A percentile compares a stretch with the other conserved stretches of the same genome.
Evolutionary conservation across 1,284 basidiomycete species (phyloP).

Genomic region (Cutaneotrichosporon sp.): DNA sequence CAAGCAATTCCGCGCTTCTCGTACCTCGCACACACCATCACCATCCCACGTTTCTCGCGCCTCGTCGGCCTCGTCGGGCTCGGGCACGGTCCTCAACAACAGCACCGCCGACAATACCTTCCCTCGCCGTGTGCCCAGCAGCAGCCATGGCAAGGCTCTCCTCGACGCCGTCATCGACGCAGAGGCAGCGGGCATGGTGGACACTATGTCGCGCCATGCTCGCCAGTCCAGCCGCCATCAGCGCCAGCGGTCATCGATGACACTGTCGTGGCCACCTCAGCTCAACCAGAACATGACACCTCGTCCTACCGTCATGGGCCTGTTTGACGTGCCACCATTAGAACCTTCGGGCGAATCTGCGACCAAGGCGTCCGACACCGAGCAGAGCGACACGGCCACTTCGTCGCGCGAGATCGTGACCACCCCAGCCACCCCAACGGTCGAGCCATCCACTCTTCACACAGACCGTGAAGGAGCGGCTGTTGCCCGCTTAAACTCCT

Average conservation of each 20-base stretch:
- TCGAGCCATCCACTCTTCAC: slow-evolving; percentile 13
- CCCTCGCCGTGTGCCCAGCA: slow-evolving; percentile 16
- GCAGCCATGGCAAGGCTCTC: slow-evolving; percentile 12
- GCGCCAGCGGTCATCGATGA: slow-evolving; percentile 23
- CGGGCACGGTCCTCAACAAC: slow-evolving; percentile 7
- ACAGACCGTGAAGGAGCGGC: slow-evolving; percentile 23
- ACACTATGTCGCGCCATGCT: slow-evolving; percentile 12
- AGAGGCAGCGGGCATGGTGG: slow-evolving; percentile 2
- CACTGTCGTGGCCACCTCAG: slow-evolving; percentile 19
- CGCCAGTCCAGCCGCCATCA: slow-evolving; percentile 20
- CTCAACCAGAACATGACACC: slow-evolving; percentile 1
- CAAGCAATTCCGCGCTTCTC: slow-evolving; percentile 43
- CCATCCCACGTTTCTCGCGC: slow-evolving; percentile 21
- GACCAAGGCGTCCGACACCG: slow-evolving; percentile 11
- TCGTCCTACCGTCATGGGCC: slow-evolving; percentile 16
- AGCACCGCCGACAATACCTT: slow-evolving; percentile 11
- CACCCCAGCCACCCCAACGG: slow-evolving; percentile 38
- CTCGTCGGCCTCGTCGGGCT: slow-evolving; percentile 20
- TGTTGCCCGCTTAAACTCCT: slow-evolving; percentile 34
- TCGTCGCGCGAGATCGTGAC: slow-evolving; percentile 34
- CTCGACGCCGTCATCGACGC: neutral
- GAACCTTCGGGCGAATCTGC: slow-evolving; percentile 9
- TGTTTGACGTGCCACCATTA: slow-evolving; percentile 21
- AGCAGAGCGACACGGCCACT: slow-evolving; percentile 11
- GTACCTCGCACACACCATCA: slow-evolving; percentile 23